phyloP scores from a whole-genome alignment of 148 eudicot species.

The Suaeda aralocaspica region DNA sequence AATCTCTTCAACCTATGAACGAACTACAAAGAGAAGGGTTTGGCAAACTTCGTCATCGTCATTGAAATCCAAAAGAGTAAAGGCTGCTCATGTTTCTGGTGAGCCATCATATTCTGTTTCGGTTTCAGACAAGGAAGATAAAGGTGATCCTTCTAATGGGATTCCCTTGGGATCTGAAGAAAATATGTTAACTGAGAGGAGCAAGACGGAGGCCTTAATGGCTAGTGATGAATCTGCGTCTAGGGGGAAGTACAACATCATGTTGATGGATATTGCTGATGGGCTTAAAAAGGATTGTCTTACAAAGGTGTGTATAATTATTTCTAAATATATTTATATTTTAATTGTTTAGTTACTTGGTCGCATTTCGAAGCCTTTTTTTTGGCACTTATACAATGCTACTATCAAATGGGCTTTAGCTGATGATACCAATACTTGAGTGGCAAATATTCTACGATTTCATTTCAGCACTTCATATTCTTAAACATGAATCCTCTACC shows the following conservation, averaged over 20 bases:
- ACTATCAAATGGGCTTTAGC: not conserved
- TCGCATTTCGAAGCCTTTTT: too few relatives aligned
- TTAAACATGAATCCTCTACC: too few relatives aligned
- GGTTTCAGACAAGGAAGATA: slow-evolving; percentile 26
- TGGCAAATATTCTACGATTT: not conserved
- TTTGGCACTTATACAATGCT: not conserved
- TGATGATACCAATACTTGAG: not conserved
- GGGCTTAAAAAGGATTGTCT: slow-evolving; percentile 58
- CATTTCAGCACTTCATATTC: not conserved
- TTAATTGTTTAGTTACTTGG: too few relatives aligned
- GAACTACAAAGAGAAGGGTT: slow-evolving; percentile 43
- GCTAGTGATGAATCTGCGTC: slow-evolving; percentile 24
- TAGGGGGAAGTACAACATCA: slow-evolving; percentile 34
- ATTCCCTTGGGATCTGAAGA: slow-evolving; percentile 25
- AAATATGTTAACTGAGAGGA: slow-evolving; percentile 20
- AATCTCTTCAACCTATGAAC: slow-evolving; percentile 37
- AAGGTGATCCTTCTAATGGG: slow-evolving; percentile 21
- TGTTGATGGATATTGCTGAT: slow-evolving; percentile 89
- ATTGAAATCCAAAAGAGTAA: slow-evolving; percentile 77
- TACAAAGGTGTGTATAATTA: slow-evolving; percentile 50
- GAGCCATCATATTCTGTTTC: slow-evolving; percentile 26
- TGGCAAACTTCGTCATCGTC: slow-evolving; percentile 74
- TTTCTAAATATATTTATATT: not conserved
- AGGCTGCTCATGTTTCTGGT: slow-evolving; percentile 55
- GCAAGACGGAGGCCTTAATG: slow-evolving; percentile 25